Conservation (phyloP, 2,329 filamentous ascomycete species). For the Colletotrichum higginsianum region DNA sequence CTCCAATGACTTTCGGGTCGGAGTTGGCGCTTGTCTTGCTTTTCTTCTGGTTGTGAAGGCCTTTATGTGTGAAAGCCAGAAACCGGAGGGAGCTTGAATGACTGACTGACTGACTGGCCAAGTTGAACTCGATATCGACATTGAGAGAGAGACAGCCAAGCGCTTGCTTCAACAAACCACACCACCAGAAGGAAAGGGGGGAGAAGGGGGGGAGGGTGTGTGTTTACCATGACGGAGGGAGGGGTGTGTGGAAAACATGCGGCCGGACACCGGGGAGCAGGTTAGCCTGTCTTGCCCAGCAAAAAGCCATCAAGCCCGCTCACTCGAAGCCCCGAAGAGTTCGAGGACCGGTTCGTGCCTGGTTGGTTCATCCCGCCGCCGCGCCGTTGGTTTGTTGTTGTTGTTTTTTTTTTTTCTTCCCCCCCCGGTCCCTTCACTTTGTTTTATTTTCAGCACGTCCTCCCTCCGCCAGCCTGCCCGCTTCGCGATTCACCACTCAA, state of each 20-base stretch:
- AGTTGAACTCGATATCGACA: constrained; percentile 6
- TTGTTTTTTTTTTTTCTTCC: too few species aligned
- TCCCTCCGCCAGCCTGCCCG: not conserved
- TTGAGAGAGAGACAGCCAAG: constrained; percentile 35
- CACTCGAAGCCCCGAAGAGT: constrained; percentile 30
- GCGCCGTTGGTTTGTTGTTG: constrained; percentile 36
- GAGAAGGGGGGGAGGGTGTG: constrained; percentile 4
- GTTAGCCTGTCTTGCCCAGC: constrained; percentile 36
- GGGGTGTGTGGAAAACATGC: not conserved
- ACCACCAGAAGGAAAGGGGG: not conserved
- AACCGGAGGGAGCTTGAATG: not conserved
- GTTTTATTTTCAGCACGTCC: constrained; percentile 9
- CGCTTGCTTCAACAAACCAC: constrained; percentile 12
- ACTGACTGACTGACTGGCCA: not conserved
- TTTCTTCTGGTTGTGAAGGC: too few species aligned
- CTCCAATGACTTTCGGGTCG: too few species aligned
- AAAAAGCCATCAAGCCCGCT: constrained; percentile 21
- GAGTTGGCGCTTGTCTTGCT: too few species aligned
- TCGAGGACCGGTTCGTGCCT: constrained; percentile 2
- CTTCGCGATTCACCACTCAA: constrained; percentile 5
- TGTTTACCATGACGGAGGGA: not conserved
- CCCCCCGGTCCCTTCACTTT: constrained; percentile 6
- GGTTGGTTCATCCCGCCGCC: constrained; percentile 21
- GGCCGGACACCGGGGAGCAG: constrained; percentile 19
- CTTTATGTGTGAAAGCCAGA: too few species aligned